phyloP scores from a whole-genome alignment of 2,329 filamentous ascomycete genomes.

The Pseudogymnoascus sp. region DNA sequence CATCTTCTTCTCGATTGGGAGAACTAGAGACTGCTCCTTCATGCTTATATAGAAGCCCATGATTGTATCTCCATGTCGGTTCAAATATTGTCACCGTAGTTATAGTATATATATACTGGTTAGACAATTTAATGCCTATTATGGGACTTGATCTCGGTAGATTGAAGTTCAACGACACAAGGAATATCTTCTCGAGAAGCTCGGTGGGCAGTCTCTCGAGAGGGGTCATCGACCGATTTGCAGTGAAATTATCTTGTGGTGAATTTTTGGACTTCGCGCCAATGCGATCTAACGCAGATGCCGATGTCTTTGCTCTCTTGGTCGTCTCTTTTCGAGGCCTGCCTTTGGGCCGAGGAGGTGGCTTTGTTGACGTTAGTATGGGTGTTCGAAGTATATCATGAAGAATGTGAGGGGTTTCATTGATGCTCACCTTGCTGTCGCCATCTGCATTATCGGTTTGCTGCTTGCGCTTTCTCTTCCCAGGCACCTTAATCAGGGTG shows the following conservation, averaged over 20 bases:
- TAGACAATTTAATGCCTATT: conserved; percentile 25
- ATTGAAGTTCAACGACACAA: conserved; percentile 23
- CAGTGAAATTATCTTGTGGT: conserved; percentile 23
- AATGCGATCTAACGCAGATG: not conserved
- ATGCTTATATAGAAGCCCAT: not conserved
- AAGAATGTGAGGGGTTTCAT: not conserved
- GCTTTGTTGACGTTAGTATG: not conserved
- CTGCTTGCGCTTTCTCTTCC: conserved; percentile 22
- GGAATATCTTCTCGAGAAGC: conserved; percentile 25
- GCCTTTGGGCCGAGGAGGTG: not conserved
- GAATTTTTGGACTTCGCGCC: conserved; percentile 13
- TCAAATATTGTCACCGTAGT: conserved; percentile 23
- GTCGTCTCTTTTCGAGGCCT: conserved; percentile 2
- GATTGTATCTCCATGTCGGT: conserved; percentile 20
- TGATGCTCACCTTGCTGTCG: not conserved
- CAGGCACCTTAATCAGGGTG: conserved; percentile 26
- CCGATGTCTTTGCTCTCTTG: not conserved
- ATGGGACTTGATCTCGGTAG: conserved; percentile 25
- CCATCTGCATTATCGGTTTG: conserved; percentile 13
- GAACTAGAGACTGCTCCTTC: not conserved
- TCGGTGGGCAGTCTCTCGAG: conserved; percentile 27
- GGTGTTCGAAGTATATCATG: not conserved
- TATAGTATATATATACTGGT: conserved; percentile 19
- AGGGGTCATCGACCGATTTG: conserved; percentile 22
- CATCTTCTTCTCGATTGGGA: not conserved